Conservation (phyloP, 177 flowering plant species). For the Vitis hybrid region DNA sequence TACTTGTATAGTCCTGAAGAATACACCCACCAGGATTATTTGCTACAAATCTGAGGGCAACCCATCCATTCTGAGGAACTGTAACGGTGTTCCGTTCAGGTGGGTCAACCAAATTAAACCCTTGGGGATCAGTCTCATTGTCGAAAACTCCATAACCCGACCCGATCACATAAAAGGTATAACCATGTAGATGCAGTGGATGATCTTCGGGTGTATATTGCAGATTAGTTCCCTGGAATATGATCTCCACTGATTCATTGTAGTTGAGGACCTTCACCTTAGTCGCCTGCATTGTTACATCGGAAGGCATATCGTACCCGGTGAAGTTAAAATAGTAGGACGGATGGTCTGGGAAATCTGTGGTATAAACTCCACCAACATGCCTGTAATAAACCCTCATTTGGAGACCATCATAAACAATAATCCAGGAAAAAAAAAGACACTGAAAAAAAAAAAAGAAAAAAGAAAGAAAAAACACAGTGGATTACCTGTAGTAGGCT, state of each 20-base stretch:
- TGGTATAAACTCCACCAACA: neutral
- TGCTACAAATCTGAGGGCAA: neutral
- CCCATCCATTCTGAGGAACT: conserved; percentile 1
- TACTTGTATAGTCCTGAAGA: no score
- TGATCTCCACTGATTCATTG: neutral
- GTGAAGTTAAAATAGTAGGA: neutral
- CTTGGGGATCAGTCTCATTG: neutral
- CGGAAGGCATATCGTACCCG: neutral
- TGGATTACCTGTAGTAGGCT: neutral
- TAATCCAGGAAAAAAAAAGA: no score
- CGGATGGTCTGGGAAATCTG: conserved; percentile 1
- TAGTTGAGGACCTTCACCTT: conserved; percentile 3
- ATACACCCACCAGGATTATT: neutral
- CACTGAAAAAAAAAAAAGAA: no score
- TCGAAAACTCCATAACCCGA: neutral
- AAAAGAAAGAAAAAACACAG: no score
- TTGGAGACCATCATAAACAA: no score
- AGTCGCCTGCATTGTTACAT: neutral
- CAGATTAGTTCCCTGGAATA: neutral
- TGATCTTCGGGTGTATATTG: neutral
- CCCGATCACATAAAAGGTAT: neutral
- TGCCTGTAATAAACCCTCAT: neutral
- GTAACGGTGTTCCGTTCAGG: neutral
- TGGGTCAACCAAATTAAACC: neutral
- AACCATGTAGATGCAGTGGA: conserved; percentile 5